These are phyloP conservation scores for Filobasidium floriforme DNA, from an alignment of 768 basidiomycete species.

Conservation along the genomic window DNA sequence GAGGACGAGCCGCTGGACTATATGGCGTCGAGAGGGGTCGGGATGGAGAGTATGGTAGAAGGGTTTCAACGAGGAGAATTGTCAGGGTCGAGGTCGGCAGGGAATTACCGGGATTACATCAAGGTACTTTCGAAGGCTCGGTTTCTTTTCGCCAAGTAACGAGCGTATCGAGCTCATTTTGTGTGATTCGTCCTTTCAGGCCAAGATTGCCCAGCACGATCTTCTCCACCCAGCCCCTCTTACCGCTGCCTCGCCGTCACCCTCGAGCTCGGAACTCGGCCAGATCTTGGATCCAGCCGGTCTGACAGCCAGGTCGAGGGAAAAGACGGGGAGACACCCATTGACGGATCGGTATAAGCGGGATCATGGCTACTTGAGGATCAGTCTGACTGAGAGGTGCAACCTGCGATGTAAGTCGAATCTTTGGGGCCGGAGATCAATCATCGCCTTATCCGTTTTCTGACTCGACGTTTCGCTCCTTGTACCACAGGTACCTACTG, in stretches of 20 bases:
- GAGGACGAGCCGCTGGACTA: constrained; percentile 3
- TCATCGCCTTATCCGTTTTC: constrained; percentile 20
- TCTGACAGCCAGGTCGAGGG: neutral
- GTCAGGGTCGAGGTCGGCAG: neutral
- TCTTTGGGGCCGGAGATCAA: constrained; percentile 9
- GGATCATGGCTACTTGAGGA: constrained; percentile 76
- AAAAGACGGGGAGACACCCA: constrained; percentile 12
- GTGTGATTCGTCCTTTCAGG: neutral
- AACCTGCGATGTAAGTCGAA: constrained; percentile 65
- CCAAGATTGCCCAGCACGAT: constrained; percentile 20
- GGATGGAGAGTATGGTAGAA: constrained; percentile 6
- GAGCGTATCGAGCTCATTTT: neutral
- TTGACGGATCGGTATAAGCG: constrained; percentile 63
- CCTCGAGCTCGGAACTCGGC: neutral
- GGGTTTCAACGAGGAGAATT: neutral
- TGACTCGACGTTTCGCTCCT: neutral
- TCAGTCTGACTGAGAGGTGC: constrained; percentile 76
- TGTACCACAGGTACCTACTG: constrained; percentile 68
- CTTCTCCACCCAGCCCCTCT: constrained; percentile 15
- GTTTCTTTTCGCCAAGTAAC: neutral
- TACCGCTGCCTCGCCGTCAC: neutral
- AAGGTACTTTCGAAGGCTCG: neutral
- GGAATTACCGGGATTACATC: constrained; percentile 15
- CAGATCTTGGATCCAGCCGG: neutral
- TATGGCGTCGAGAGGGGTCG: neutral